Conservation (phyloP, 345 rosid species). For the Eucalyptus pauciflora region DNA sequence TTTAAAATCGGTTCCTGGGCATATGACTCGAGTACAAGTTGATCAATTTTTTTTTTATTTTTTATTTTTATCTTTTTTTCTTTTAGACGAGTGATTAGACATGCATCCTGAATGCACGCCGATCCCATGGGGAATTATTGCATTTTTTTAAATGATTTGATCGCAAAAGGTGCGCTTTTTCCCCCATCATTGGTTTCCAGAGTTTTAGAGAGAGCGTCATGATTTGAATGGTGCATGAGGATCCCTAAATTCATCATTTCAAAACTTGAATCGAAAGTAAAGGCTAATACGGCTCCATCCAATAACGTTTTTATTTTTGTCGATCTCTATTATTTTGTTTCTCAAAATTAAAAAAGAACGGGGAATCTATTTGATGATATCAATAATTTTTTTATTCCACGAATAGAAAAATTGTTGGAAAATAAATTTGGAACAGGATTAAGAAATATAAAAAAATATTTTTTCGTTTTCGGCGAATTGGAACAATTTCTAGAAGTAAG, state of each 20-base stretch:
- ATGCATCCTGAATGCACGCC: not conserved
- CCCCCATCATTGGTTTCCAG: not conserved
- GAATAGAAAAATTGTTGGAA: rapidly evolving
- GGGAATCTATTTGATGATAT: too few species aligned
- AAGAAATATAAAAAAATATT: too few species aligned
- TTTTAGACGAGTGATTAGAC: not conserved
- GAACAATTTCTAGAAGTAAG: rapidly evolving
- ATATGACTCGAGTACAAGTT: not conserved
- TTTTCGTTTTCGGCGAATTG: too few species aligned
- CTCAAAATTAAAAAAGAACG: rapidly evolving
- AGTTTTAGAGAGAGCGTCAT: not conserved
- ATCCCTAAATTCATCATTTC: not conserved
- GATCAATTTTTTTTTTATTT: not conserved
- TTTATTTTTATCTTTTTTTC: too few species aligned
- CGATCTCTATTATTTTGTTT: rapidly evolving
- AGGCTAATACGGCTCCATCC: not conserved
- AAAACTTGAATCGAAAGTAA: not conserved
- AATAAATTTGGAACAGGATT: rapidly evolving
- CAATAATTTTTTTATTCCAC: too few species aligned
- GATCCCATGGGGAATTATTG: not conserved
- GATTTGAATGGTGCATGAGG: not conserved
- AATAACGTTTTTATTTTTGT: too few species aligned
- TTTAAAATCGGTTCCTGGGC: not conserved
- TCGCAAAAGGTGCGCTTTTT: not conserved
- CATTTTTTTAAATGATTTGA: not conserved